These are phyloP conservation scores for Arthrobotrys megalospora DNA, from an alignment of 2,329 filamentous ascomycete species.

Conservation along the genomic window DNA sequence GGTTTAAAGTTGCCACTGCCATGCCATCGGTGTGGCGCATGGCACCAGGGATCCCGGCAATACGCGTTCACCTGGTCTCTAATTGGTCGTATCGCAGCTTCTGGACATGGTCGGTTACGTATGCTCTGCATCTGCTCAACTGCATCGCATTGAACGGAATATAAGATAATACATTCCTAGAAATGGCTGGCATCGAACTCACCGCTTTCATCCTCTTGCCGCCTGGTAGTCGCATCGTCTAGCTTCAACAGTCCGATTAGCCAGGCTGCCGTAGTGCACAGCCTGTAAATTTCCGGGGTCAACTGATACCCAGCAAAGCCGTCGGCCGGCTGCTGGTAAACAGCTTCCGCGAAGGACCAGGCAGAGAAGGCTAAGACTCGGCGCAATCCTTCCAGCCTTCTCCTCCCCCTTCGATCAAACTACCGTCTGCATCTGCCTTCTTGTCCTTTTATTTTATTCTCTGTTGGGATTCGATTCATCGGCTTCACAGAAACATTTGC, in stretches of 20 bases:
- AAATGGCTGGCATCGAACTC: conserved; percentile 13
- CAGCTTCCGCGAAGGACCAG: conserved; percentile 31
- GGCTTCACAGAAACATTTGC: background rate
- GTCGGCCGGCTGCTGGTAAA: conserved; percentile 28
- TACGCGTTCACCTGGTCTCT: conserved; percentile 28
- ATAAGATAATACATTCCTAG: conserved; percentile 37
- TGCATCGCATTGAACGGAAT: conserved; percentile 27
- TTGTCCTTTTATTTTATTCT: background rate
- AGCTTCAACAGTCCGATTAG: background rate
- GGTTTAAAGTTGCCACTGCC: conserved; percentile 21
- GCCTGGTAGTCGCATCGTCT: background rate
- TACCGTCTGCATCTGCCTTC: background rate
- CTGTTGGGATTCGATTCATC: background rate
- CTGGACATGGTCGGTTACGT: conserved; percentile 28
- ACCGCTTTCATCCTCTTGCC: conserved; percentile 10
- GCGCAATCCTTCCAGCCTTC: conserved; percentile 32
- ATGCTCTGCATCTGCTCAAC: conserved; percentile 24
- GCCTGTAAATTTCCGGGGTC: conserved; percentile 19
- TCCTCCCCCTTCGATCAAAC: conserved; percentile 21
- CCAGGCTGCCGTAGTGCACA: conserved; percentile 20
- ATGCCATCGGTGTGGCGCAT: conserved; percentile 32
- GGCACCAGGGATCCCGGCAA: conserved; percentile 10
- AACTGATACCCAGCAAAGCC: conserved; percentile 13
- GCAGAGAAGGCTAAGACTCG: conserved; percentile 33
- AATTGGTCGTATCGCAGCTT: conserved; percentile 18